These are phyloP conservation scores for Exophiala sp. DNA, from an alignment of 2,329 filamentous ascomycete genomes.

Conservation along the genomic window DNA sequence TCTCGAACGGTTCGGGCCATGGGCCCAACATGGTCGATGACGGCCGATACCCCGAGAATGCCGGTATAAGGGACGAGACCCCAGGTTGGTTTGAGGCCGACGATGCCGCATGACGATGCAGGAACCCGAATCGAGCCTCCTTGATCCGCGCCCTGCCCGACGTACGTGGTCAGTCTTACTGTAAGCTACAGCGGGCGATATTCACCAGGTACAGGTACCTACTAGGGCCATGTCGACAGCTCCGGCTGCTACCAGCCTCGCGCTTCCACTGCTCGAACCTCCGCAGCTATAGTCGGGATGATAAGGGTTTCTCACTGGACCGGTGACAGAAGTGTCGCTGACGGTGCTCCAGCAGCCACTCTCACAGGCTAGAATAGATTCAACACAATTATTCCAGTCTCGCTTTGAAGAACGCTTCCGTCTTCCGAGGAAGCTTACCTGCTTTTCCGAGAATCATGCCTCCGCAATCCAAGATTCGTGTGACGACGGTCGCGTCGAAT, in stretches of 20 bases:
- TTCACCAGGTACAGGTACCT: not conserved
- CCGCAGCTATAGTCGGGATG: slow-evolving; percentile 38
- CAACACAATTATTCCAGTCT: too few species aligned
- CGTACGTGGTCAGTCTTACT: slow-evolving; percentile 21
- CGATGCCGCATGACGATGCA: slow-evolving; percentile 45
- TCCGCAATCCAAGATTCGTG: slow-evolving; percentile 40
- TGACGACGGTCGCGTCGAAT: slow-evolving; percentile 44
- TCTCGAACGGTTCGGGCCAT: slow-evolving; percentile 38
- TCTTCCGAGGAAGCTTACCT: slow-evolving; percentile 27
- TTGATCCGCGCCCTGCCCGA: slow-evolving; percentile 34
- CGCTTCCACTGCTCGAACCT: slow-evolving; percentile 44
- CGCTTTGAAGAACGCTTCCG: not conserved
- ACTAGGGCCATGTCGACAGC: slow-evolving; percentile 13
- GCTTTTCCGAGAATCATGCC: slow-evolving; percentile 42
- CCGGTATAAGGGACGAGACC: slow-evolving; percentile 47
- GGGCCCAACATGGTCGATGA: slow-evolving; percentile 45
- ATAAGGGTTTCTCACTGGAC: slow-evolving; percentile 45
- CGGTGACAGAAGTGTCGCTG: slow-evolving; percentile 41
- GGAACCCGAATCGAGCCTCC: slow-evolving; percentile 34
- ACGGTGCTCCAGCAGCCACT: slow-evolving; percentile 40
- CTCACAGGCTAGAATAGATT: slow-evolving; percentile 43
- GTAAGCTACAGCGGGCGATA: not conserved
- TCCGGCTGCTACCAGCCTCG: slow-evolving; percentile 40
- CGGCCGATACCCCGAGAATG: slow-evolving; percentile 23
- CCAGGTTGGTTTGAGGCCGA: slow-evolving; percentile 48